Conservation (phyloP, 169 alveolate species). For the Eimeria zaria region DNA sequence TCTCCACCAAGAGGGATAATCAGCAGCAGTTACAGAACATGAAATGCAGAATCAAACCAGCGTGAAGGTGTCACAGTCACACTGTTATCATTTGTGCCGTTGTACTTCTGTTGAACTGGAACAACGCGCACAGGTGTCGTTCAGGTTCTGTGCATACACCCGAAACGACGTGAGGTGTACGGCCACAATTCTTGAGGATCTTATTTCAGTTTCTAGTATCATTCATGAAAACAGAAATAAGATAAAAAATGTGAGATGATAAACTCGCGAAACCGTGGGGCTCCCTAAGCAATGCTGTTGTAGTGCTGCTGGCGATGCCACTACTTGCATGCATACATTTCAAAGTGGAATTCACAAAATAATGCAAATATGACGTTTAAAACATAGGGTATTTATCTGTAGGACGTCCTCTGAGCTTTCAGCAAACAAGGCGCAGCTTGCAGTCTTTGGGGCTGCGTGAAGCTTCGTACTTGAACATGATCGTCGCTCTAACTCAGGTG, state of each 20-base stretch:
- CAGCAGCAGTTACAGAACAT: not conserved
- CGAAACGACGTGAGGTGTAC: not conserved
- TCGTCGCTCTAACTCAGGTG: not conserved
- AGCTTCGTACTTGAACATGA: not conserved
- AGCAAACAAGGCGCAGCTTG: not conserved
- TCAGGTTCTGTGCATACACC: not conserved
- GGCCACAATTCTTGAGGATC: not conserved
- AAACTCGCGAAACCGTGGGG: slow-evolving; percentile 1
- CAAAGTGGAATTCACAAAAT: not conserved
- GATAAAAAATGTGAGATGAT: not conserved
- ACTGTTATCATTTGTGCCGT: not conserved
- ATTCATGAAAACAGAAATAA: not conserved
- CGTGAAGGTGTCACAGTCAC: not conserved
- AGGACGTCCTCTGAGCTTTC: not conserved
- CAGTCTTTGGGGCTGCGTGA: slow-evolving; percentile 27
- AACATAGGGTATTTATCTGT: not conserved
- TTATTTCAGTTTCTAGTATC: not conserved
- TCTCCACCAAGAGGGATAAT: slow-evolving; percentile 11
- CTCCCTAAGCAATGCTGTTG: not conserved
- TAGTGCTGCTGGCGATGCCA: not conserved
- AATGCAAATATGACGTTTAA: not conserved
- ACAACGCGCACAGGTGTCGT: not conserved
- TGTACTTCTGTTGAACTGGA: not conserved
- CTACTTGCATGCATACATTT: not conserved
- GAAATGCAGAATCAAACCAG: not conserved